Evolutionary conservation across 192 early-diverging fungal genomes (phyloP).

Genomic region (Rhizophagus prolifer): DNA sequence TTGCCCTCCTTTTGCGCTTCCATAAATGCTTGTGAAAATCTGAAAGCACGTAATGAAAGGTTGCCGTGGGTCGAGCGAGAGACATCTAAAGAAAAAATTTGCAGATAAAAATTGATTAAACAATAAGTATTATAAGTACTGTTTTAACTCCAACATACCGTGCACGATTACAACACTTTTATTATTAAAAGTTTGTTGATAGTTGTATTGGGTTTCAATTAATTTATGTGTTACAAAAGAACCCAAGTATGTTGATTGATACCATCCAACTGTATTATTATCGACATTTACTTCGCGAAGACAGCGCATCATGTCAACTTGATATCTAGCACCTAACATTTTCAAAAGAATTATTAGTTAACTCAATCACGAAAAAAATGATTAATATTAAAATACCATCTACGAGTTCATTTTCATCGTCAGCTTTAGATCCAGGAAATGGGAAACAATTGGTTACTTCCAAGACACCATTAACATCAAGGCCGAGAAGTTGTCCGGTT

Average conservation of each 20-base stretch:
- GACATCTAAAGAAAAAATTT: conserved; percentile 53
- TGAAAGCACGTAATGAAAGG: conserved; percentile 82
- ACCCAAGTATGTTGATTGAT: conserved; percentile 87
- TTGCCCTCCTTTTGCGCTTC: conserved; percentile 75
- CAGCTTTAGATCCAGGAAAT: conserved; percentile 58
- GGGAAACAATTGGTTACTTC: conserved; percentile 94
- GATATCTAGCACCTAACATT: conserved; percentile 66
- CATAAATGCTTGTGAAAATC: conserved; percentile 85
- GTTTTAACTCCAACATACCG: conserved; percentile 36
- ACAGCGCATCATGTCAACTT: conserved; percentile 91
- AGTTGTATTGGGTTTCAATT: conserved; percentile 87
- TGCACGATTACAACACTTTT: conserved; percentile 92
- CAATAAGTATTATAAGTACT: neutral
- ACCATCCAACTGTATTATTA: conserved; percentile 97
- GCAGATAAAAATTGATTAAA: neutral
- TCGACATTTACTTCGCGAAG: conserved; percentile 94
- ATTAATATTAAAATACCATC: neutral
- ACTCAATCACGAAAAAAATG: neutral
- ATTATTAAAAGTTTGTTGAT: conserved; percentile 80
- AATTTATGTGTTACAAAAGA: conserved; percentile 87
- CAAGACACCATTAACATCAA: conserved; percentile 87
- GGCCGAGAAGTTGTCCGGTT: conserved; percentile 92
- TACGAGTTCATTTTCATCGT: conserved; percentile 28
- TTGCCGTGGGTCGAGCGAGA: conserved; percentile 83
- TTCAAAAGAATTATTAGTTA: neutral